Evolutionary conservation across 345 rosid genomes (phyloP).

Genomic region (Hypericum androsaemum): DNA sequence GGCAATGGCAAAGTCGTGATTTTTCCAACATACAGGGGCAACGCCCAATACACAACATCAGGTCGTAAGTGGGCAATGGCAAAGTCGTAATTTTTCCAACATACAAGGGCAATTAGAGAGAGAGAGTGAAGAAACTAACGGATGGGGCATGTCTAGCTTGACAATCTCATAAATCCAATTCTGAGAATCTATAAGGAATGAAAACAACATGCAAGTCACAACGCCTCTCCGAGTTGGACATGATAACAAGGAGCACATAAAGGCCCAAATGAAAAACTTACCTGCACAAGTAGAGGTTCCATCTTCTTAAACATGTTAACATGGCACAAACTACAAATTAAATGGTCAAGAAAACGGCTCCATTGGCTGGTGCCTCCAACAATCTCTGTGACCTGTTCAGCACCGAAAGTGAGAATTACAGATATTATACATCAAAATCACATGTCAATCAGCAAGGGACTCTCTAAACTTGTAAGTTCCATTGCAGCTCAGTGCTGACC

Average conservation of each 20-base stretch:
- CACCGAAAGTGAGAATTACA: constrained; percentile 9
- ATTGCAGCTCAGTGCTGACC: too few relatives aligned
- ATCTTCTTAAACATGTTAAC: constrained; percentile 53
- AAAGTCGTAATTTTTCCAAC: background rate
- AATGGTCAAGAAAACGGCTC: constrained; percentile 90
- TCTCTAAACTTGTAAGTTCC: too few relatives aligned
- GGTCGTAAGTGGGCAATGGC: background rate
- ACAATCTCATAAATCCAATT: constrained; percentile 82
- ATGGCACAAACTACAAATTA: constrained; percentile 68
- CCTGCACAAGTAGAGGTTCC: constrained; percentile 97
- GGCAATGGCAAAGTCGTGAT: background rate
- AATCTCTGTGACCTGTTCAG: constrained; percentile 67
- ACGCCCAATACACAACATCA: too few relatives aligned
- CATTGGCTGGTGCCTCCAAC: constrained; percentile 97
- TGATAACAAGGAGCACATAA: background rate
- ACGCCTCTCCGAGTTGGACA: too few relatives aligned
- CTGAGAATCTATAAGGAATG: constrained; percentile 59
- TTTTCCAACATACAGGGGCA: background rate
- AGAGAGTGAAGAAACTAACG: constrained; percentile 32
- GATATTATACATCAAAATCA: background rate
- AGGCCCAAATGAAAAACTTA: constrained; percentile 16
- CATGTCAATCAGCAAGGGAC: too few relatives aligned
- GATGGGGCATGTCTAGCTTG: constrained; percentile 90
- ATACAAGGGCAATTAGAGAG: background rate
- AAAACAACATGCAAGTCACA: background rate